Base-by-base conservation (phyloP, 352 stramenopile species). In the Phytophthora aleatoria region DNA sequence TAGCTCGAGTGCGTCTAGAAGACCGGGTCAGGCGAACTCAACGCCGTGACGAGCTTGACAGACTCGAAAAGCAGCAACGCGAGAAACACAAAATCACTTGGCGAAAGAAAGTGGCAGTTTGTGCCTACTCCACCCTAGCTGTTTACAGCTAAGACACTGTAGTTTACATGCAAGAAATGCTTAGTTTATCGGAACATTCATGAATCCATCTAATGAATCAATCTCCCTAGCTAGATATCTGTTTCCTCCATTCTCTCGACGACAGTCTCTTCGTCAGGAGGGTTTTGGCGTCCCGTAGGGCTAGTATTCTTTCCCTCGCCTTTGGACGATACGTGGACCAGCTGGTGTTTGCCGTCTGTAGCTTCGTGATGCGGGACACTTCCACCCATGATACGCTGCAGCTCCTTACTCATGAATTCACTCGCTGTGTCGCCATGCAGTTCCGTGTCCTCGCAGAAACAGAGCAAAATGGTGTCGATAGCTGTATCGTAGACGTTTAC, bases 391-490 rank as follows among this genome's bases (percentile, higher is more conserved):
- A 89, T 89, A 9, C 62, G 58, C 2, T 68, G 74, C 4, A 95
- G 77, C 33, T 93, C 83, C 7, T 84, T 68, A 64, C 81, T 94
- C 86, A 96, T 96, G 61, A 87, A 95, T 41, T 83, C 81, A 16
- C 85, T 92, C 5, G 77, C 68, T 7, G 36, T 67, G 10, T 88
- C 80, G 5, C 77, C 74, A 49, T 94, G 89, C 11, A 87, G 52
- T 24, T 80, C 73, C 5, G 76, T 84, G 69, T 99, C 97, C 11
- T 98, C 96, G 49, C 98, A 97, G 57, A 99, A 99, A 71, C 96
- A 99, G 45, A 99, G 82, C 43, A 99, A 75, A 15, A 99, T 97
- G 8, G 94, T 98, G 55, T 96, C 89, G 53, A 99, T 98, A 12
- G 87, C 87, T 33, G 97, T 92, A 47, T 97, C 92, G 73, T 98